phyloP scores from a whole-genome alignment of 495 filamentous ascomycete genomes.

The Aspergillus wentii region DNA sequence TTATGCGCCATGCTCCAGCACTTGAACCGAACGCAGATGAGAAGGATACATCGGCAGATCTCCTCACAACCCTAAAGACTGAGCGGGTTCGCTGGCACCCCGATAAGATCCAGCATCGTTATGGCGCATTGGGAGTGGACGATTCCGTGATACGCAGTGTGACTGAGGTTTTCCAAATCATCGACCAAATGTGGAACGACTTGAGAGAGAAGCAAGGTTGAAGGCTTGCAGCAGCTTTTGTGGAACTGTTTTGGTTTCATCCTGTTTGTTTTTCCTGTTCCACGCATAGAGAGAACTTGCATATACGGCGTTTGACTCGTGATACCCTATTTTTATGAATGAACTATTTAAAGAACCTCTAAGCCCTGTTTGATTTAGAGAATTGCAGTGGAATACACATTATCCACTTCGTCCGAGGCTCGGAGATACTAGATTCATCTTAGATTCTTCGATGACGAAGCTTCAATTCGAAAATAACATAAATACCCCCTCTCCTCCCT shows the following conservation, averaged over 20 bases:
- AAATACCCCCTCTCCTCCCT: too few species aligned
- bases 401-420: too few species aligned
- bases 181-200: slow-evolving; percentile 78
- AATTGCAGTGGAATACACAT: too few species aligned
- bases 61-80: slow-evolving; percentile 63
- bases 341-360: too few species aligned
- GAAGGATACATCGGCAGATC: slow-evolving; percentile 16
- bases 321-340: slow-evolving; percentile 8
- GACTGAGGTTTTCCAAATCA: slow-evolving; percentile 86
- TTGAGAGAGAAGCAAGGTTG: slow-evolving; percentile 23
- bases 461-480: slow-evolving; percentile 8
- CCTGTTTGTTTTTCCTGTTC: too few species aligned
- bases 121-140: slow-evolving; percentile 62
- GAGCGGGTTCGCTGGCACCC: slow-evolving; percentile 96
- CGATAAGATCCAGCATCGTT: slow-evolving; percentile 92
- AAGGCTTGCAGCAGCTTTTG: neutral
- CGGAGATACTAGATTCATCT: too few species aligned
- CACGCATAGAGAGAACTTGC: too few species aligned
- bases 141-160: slow-evolving; percentile 68
- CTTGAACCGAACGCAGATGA: slow-evolving; percentile 20
- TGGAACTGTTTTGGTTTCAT: neutral
- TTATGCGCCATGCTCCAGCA: slow-evolving; percentile 57
- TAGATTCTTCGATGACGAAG: too few species aligned
- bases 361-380: too few species aligned
- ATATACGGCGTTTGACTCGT: neutral